Base-by-base conservation (phyloP, 2,329 filamentous ascomycete species). In the Monosporascus sp. region DNA sequence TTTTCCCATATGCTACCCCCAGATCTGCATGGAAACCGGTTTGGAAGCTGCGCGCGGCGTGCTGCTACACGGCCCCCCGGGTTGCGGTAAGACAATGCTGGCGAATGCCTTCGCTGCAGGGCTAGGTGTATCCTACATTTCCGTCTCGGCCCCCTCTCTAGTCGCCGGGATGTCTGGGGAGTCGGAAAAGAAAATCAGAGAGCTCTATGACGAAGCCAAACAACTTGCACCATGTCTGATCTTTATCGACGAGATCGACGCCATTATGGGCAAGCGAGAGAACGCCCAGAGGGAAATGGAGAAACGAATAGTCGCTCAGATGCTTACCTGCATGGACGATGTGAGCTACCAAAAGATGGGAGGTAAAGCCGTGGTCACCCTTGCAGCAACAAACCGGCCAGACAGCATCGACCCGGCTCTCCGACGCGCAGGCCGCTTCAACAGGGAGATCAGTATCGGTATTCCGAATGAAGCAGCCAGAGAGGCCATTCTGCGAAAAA, bases 161-260 rank as follows among this genome's bases (percentile, higher is more conserved):
- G 86, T 95, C 0, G 90, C 88, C 17, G 89, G 90, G 20, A 94
- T 93, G 84, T 94, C 89, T 37, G 90, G 90, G 61, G 90, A 94
- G 66, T 93, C 89, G 0, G 90, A 96, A 69, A 92, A 92, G 73
- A 90, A 90, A 55, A 82, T 96, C 27, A 79, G 90, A 37, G 89
- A 93, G 59, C 79, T 90, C 47, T 95, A 95, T 56, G 92, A 97
- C 14, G 89, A 94, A 64, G 94, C 94, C 0, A 90, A 89, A 67
- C 81, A 83, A 52, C 79, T 92, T 38, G 92, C 93, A 0, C 94
- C 94, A 0, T 96, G 90, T 63, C 77, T 99, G 5, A 80, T 99
- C 5, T 95, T 97, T 64, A 88, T 97, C 53, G 91, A 96, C 60
- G 88, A 96, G 61, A 89, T 97, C 50, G 92, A 99, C 69, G 87